phyloP scores from a whole-genome alignment of 345 rosid species.

The Brassica carinata region DNA sequence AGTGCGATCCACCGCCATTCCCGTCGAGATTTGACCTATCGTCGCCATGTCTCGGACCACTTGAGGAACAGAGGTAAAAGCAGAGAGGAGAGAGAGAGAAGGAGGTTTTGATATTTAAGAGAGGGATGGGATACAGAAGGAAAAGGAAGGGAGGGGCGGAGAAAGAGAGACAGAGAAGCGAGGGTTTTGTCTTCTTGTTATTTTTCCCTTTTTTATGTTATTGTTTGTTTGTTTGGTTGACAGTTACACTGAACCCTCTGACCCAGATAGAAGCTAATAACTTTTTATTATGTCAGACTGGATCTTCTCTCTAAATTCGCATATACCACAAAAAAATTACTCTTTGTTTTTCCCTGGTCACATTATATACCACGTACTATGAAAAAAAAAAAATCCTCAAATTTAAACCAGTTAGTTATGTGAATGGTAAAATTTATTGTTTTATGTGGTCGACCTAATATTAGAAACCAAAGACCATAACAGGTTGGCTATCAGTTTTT shows the following conservation, averaged over 20 bases:
- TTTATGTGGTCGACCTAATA: not conserved
- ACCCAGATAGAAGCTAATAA: slow-evolving; percentile 11
- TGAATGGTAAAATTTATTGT: not conserved
- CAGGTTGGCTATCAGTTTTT: not conserved
- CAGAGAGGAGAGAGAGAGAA: slow-evolving; percentile 25
- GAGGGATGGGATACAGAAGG: not conserved
- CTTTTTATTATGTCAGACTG: not conserved
- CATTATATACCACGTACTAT: not conserved
- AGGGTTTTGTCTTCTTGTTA: slow-evolving; percentile 22
- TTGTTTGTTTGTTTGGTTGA: slow-evolving; percentile 15
- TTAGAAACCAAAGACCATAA: not conserved
- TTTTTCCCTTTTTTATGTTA: not conserved
- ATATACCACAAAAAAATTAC: slow-evolving; percentile 8
- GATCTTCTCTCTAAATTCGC: not conserved
- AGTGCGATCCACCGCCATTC: slow-evolving; percentile 37
- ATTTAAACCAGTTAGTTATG: not conserved
- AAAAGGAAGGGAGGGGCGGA: slow-evolving; percentile 19
- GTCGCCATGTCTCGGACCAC: slow-evolving; percentile 38
- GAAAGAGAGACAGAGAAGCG: slow-evolving; percentile 23
- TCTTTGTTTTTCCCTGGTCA: not conserved
- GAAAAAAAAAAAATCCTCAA: not conserved
- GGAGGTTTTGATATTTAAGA: not conserved
- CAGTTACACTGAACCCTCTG: slow-evolving; percentile 43
- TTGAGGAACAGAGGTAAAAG: slow-evolving; percentile 27
- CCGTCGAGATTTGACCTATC: slow-evolving; percentile 38